Evolutionary conservation across 129 eudicot genomes (phyloP).

Genomic region (Cynara cardunculus): DNA sequence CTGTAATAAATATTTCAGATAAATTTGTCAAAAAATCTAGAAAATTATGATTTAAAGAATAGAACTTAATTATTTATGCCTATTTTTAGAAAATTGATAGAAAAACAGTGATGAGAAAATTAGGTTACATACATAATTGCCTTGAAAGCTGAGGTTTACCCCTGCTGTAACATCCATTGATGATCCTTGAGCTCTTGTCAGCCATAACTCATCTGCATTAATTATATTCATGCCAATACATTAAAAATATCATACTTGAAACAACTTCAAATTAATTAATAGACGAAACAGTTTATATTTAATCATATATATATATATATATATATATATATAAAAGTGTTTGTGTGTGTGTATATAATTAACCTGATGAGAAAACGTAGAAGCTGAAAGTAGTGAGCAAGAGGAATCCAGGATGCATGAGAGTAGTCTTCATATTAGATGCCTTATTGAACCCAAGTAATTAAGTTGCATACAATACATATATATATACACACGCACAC

Average conservation of each 20-base stretch:
- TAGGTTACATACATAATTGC: conserved; percentile 3
- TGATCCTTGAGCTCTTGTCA: conserved; percentile 8
- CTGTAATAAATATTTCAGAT: conserved; percentile 7
- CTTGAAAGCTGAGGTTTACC: conserved; percentile 15
- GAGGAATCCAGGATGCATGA: neutral
- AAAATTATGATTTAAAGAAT: neutral
- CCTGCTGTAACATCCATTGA: neutral
- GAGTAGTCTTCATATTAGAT: neutral
- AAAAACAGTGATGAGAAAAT: too few relatives aligned
- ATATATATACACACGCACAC: too few relatives aligned
- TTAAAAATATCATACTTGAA: neutral
- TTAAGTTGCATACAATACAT: neutral
- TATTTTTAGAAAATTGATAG: too few relatives aligned
- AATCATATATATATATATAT: too few relatives aligned
- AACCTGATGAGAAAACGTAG: conserved; percentile 6
- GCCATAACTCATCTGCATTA: neutral
- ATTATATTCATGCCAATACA: neutral
- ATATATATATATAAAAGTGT: neutral
- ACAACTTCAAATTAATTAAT: neutral
- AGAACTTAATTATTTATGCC: too few relatives aligned
- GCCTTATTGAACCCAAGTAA: too few relatives aligned
- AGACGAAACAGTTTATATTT: neutral
- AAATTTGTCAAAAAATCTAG: too few relatives aligned
- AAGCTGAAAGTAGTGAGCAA: conserved; percentile 13
- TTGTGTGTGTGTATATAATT: too few relatives aligned